Percentiles rank a stretch among this genome's conserved stretches.
These are phyloP conservation scores for Phalaenopsis aphrodite DNA, from an alignment of 106 monocot genomes.

Conservation along the genomic window DNA sequence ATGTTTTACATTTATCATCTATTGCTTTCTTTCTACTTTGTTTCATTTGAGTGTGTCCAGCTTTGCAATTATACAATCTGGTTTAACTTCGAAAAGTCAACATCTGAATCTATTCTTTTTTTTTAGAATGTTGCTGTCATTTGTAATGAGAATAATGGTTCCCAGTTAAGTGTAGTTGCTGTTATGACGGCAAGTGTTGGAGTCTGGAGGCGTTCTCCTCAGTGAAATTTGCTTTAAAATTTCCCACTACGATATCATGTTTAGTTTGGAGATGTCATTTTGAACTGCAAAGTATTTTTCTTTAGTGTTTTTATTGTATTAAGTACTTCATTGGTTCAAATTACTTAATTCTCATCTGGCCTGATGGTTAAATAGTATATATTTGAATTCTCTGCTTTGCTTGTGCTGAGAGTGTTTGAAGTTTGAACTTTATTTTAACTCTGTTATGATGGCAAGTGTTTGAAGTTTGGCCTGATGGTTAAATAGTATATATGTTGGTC, in stretches of 20 bases:
- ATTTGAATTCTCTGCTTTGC: not conserved
- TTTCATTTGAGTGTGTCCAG: not conserved
- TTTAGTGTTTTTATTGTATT: not conserved
- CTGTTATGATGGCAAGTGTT: no score
- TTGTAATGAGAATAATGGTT: not conserved
- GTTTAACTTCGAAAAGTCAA: not conserved
- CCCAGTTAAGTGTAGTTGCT: not conserved
- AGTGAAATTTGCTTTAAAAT: not conserved
- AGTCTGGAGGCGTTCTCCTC: not conserved
- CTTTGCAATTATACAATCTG: not conserved
- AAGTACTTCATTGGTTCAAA: not conserved
- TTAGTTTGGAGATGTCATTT: not conserved
- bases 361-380: not conserved
- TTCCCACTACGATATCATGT: not conserved
- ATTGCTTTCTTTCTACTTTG: not conserved
- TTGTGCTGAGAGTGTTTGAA: no score
- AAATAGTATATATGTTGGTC: no score
- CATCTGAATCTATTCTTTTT: not conserved
- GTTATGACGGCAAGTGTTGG: not conserved
- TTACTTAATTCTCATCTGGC: not conserved
- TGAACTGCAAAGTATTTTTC: not conserved
- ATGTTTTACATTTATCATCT: not conserved
- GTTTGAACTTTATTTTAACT: no score
- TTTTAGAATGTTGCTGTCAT: not conserved
- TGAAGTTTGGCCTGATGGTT: no score